Evolutionary conservation across 23 red algal species (phyloP), one percentile per base, ranked within the genome.

Genomic region (Gracilaria vermiculophylla): DNA sequence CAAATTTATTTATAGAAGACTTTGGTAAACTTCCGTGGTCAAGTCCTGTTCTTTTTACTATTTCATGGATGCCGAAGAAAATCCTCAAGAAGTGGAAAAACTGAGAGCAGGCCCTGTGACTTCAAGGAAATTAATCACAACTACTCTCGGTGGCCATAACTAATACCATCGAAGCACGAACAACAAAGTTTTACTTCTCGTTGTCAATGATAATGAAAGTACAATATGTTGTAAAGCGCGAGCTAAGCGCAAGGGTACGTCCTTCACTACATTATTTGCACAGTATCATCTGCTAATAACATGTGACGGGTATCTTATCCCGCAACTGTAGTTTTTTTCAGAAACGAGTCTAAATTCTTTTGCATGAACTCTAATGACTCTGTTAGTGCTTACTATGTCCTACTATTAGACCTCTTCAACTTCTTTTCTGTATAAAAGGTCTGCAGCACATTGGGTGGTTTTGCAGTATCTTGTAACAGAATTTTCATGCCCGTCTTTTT

Each of bases 81-180:
- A 91, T 55, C 87, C 76, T 17, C 87, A 91, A 69, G 70, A 64
- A 56, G 87, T 76, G n/a, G 87, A 91, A 34, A 91, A 91, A 55
- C 57, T 91, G 75, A 69, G 87, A 50, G 74, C 60, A 6, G 76
- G 75, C 21, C 74, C 81, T 5, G 45, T 91, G 4, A 91, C 87
- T 50, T 49, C 69, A 14, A 70, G 60, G 61, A 66, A 76, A 39
- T 49, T 91, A 44, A 69, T 91, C 27, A 73, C 81, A 52, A 60
- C 87, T 33, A 70, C 87, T 80, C 36, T 91, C 17, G 87, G 81
- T 72, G 87, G 87, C 56, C 87, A 91, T 12, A 11, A 35, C 58
- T 64, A 64, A 64, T 28, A 34, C 1, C 29, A 31, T 64, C 7
- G 29, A 64, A 64, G 17, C 58, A 64, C 17, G 58, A 14, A 64